Conservation (phyloP, 768 basidiomycete species). For the Termitomyces sp. region DNA sequence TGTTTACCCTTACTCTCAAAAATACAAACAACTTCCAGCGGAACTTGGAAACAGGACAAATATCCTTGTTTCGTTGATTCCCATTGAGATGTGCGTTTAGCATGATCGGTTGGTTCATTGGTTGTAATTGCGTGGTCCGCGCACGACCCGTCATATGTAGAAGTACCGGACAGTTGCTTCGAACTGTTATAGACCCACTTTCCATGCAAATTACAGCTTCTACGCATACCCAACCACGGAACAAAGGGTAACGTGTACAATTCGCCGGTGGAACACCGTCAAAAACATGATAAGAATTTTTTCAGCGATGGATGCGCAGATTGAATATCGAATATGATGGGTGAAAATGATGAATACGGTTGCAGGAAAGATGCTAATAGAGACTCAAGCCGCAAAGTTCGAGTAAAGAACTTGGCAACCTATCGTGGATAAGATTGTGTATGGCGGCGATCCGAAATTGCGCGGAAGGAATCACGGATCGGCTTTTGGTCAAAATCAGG, state of each 20-base stretch:
- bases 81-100: background rate
- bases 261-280: background rate
- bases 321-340: no score
- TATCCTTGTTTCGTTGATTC: background rate
- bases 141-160: no score
- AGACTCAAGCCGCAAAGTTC: background rate
- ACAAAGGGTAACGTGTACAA: background rate
- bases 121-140: no score
- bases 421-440: no score
- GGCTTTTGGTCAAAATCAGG: slow-evolving; percentile 1
- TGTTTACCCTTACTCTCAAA: background rate
- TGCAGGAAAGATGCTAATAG: background rate
- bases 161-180: no score
- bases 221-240: no score
- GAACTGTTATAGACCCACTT: no score
- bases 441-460: background rate
- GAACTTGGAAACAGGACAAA: background rate
- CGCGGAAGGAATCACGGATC: background rate
- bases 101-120: background rate
- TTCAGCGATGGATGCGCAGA: background rate
- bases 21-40: background rate
- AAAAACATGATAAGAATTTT: no score
- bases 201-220: no score
- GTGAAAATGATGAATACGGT: no score
- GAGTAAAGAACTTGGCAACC: background rate